phyloP scores from a whole-genome alignment of 805 yeast genomes.

The Saturnispora quitensis region DNA sequence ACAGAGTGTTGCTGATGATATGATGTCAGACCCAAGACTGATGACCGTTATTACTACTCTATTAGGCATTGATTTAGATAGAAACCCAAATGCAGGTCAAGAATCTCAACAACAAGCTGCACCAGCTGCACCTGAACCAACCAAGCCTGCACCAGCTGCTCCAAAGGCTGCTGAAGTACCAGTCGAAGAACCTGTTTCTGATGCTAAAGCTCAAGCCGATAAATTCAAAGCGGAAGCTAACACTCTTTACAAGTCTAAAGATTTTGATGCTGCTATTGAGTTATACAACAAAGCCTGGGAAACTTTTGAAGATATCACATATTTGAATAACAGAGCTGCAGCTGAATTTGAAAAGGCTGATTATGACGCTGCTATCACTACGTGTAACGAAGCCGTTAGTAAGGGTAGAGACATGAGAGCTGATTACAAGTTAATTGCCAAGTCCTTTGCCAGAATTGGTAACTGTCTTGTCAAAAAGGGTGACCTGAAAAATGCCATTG shows the following conservation, averaged over 20 bases:
- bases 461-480: slow-evolving; percentile 67
- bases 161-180: slow-evolving; percentile 1
- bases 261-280: slow-evolving; percentile 89
- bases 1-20: slow-evolving; percentile 55
- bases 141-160: slow-evolving; percentile 27
- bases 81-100: slow-evolving; percentile 28
- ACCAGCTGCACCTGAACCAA: slow-evolving; percentile 18
- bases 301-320: slow-evolving; percentile 73
- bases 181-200: slow-evolving; percentile 24
- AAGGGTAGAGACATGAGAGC: slow-evolving; percentile 85
- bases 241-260: slow-evolving; percentile 69
- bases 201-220: slow-evolving; percentile 46
- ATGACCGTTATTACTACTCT: slow-evolving; percentile 82
- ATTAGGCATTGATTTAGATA: slow-evolving; percentile 63
- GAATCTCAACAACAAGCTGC: slow-evolving; percentile 7
- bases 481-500: slow-evolving; percentile 64
- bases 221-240: slow-evolving; percentile 79
- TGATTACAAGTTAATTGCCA: slow-evolving; percentile 85
- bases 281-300: slow-evolving; percentile 84
- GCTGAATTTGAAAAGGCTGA: slow-evolving; percentile 97
- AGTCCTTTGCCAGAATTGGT: slow-evolving; percentile 89
- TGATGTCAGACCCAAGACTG: slow-evolving; percentile 74
- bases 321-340: slow-evolving; percentile 92
- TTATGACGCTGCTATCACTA: slow-evolving; percentile 71
- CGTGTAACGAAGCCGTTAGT: slow-evolving; percentile 77